These are phyloP conservation scores for Colletotrichum tofieldiae DNA, from an alignment of 2,329 filamentous ascomycete genomes.

Conservation along the genomic window DNA sequence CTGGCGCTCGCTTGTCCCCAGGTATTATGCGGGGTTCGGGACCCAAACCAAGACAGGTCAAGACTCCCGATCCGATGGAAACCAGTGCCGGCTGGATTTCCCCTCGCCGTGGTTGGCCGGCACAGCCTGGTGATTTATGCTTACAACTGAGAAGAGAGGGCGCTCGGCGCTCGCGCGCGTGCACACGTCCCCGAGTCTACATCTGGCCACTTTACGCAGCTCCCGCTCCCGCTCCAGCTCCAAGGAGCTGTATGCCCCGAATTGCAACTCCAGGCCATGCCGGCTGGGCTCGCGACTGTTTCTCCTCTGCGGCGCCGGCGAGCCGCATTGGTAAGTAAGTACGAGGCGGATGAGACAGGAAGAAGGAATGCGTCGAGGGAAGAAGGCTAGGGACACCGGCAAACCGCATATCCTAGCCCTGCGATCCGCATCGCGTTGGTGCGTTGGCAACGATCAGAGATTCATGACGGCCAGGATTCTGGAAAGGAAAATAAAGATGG, in stretches of 20 bases:
- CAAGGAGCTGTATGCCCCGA: background rate
- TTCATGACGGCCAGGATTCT: background rate
- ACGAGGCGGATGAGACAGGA: constrained; percentile 26
- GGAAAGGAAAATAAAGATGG: background rate
- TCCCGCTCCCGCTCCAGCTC: background rate
- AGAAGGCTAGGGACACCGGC: constrained; percentile 12
- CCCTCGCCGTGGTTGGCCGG: constrained; percentile 1
- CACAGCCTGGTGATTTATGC: background rate
- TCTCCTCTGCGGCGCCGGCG: background rate
- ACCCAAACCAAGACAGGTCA: constrained; percentile 9
- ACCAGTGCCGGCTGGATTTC: constrained; percentile 2
- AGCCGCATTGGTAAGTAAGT: background rate
- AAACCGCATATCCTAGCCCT: constrained; percentile 1
- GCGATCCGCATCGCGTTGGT: background rate
- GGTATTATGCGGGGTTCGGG: constrained; percentile 20
- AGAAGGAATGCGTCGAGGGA: constrained; percentile 32
- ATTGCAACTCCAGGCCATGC: background rate
- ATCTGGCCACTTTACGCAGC: background rate
- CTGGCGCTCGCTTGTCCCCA: background rate
- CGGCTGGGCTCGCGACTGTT: background rate
- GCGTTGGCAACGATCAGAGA: background rate
- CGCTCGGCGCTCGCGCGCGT: background rate
- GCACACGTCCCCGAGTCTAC: background rate
- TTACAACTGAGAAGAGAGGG: background rate
- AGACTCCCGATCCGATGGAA: background rate